Percentiles rank a stretch among this genome's conserved stretches.
Evolutionary conservation across 805 yeast species (phyloP).

Genomic region (Teunomyces barrocoloradensis): DNA sequence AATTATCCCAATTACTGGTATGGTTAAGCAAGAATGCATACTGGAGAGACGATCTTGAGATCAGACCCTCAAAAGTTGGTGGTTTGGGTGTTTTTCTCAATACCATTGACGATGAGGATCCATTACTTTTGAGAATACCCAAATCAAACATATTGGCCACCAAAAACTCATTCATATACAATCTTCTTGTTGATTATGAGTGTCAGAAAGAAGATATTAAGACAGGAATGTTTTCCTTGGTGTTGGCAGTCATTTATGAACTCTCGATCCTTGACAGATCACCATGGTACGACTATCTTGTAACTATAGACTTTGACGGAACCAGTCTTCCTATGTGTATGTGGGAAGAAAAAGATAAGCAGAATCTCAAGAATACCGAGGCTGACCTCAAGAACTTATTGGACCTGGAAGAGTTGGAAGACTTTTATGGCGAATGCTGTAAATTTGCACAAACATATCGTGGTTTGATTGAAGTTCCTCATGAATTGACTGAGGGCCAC

Average conservation of each 20-base stretch:
- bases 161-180: slow-evolving; percentile 60
- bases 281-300: slow-evolving; percentile 78
- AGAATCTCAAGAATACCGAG: slow-evolving; percentile 57
- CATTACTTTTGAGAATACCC: slow-evolving; percentile 55
- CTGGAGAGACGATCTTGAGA: slow-evolving; percentile 50
- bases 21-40: slow-evolving; percentile 62
- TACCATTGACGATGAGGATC: slow-evolving; percentile 25
- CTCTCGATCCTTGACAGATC: slow-evolving; percentile 52
- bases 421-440: slow-evolving; percentile 38
- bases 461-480: slow-evolving; percentile 33
- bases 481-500: slow-evolving; percentile 26
- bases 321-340: slow-evolving; percentile 56
- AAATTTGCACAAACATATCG: slow-evolving; percentile 37
- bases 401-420: slow-evolving; percentile 43
- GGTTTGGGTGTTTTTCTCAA: slow-evolving; percentile 77
- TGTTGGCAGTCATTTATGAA: slow-evolving; percentile 73
- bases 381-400: slow-evolving; percentile 58
- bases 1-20: slow-evolving; percentile 13
- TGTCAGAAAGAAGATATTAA: slow-evolving; percentile 34
- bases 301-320: slow-evolving; percentile 44
- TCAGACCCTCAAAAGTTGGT: slow-evolving; percentile 50
- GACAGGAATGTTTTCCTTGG: slow-evolving; percentile 61
- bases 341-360: slow-evolving; percentile 56
- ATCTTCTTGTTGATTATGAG: slow-evolving; percentile 56
- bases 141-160: slow-evolving; percentile 58